Percentiles rank a stretch among this genome's conserved stretches.
Evolutionary conservation across 1,284 basidiomycete genomes (phyloP).

Genomic region (Ustilago trichophora): DNA sequence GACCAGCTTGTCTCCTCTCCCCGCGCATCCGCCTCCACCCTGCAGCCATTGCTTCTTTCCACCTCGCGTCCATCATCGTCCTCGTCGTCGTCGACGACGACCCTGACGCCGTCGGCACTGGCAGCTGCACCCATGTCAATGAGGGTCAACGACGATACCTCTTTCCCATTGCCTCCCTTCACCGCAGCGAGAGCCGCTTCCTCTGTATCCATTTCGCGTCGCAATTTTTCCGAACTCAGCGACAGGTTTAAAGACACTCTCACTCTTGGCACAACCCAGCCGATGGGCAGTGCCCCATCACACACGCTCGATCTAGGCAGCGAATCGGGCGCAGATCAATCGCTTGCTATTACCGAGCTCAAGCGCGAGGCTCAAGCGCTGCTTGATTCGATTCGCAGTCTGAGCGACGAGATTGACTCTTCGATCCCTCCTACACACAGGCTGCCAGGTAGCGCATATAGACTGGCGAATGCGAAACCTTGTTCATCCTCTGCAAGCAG

Average conservation of each 20-base stretch:
- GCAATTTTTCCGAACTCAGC: too few species aligned
- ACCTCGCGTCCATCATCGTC: constrained; percentile 23
- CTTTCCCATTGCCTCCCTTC: constrained; percentile 24
- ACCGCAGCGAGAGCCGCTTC: too few species aligned
- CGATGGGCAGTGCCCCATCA: neutral
- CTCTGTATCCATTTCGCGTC: too few species aligned
- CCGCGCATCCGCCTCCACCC: constrained; percentile 1
- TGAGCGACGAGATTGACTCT: constrained; percentile 19
- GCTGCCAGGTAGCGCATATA: constrained; percentile 7
- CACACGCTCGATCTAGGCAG: constrained; percentile 2
- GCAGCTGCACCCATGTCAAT: constrained; percentile 2
- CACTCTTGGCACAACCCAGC: neutral
- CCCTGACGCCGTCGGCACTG: constrained; percentile 9
- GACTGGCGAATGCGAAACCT: neutral
- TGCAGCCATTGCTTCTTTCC: constrained; percentile 23
- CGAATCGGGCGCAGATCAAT: constrained; percentile 4
- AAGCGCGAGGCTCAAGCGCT: constrained; percentile 17
- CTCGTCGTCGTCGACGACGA: constrained; percentile 17
- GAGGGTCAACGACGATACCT: constrained; percentile 15
- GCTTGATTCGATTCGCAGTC: constrained; percentile 17
- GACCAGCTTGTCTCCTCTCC: neutral
- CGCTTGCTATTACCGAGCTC: constrained; percentile 9
- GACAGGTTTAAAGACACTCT: too few species aligned
- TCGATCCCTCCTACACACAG: constrained; percentile 21
- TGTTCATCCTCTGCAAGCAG: too few species aligned